Evolutionary conservation across 345 rosid species (phyloP).

Genomic region (Euphorbia tirucalli): DNA sequence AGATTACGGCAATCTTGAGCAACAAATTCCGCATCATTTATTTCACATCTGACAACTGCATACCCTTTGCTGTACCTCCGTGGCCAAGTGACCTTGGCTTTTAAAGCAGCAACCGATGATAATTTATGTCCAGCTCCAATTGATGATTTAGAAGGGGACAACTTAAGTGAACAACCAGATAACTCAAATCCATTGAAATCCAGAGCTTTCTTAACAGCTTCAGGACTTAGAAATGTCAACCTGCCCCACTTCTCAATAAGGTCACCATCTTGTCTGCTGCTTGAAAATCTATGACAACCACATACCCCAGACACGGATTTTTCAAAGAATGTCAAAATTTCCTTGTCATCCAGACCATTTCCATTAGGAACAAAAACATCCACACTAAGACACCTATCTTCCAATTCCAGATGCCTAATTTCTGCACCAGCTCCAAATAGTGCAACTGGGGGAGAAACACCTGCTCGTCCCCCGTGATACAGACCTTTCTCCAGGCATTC

Average conservation of each 20-base stretch:
- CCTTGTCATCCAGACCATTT: slow-evolving; percentile 54
- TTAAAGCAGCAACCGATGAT: slow-evolving; percentile 65
- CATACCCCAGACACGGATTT: slow-evolving; percentile 55
- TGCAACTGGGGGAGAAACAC: slow-evolving; percentile 54
- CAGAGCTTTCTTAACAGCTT: slow-evolving; percentile 62
- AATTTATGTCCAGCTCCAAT: slow-evolving; percentile 43
- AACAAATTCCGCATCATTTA: slow-evolving; percentile 41
- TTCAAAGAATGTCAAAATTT: slow-evolving; percentile 64
- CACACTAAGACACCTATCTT: slow-evolving; percentile 57
- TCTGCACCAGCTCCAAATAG: slow-evolving; percentile 86
- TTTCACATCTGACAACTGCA: slow-evolving; percentile 51
- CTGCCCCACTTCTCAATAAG: slow-evolving; percentile 76
- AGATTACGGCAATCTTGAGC: slow-evolving; percentile 40
- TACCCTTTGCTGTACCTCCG: slow-evolving; percentile 57
- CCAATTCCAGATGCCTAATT: slow-evolving; percentile 85
- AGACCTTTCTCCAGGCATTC: slow-evolving; percentile 73
- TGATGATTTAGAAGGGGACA: slow-evolving; percentile 13
- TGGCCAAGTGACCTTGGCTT: slow-evolving; percentile 72
- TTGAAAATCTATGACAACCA: slow-evolving; percentile 46
- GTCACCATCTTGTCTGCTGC: slow-evolving; percentile 41
- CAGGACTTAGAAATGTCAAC: slow-evolving; percentile 74
- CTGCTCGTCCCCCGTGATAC: slow-evolving; percentile 47
- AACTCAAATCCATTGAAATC: slow-evolving; percentile 52
- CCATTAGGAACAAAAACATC: slow-evolving; percentile 51
- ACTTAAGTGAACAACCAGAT: slow-evolving; percentile 41